Conservation (phyloP, 148 eudicot species). For the Amaranthus palmeri region DNA sequence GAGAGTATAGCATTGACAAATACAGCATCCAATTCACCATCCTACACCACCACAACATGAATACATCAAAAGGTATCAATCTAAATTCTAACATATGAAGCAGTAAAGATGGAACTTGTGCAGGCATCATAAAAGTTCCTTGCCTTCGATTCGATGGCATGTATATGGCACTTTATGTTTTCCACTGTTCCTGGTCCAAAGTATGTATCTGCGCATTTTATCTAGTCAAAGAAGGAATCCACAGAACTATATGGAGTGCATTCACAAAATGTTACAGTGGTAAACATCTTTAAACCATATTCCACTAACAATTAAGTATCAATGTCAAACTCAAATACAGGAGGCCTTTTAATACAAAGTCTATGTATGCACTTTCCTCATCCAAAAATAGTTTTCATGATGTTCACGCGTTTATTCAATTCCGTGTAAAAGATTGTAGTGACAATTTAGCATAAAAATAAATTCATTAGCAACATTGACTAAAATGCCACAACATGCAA, state of each 20-base stretch:
- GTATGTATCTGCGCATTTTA: constrained; percentile 56
- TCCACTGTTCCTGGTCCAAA: constrained; percentile 82
- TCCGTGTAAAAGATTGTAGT: too few species aligned
- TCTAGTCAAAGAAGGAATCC: background rate
- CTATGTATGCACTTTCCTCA: too few species aligned
- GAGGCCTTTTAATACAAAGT: background rate
- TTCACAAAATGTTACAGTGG: background rate
- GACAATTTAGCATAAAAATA: too few species aligned
- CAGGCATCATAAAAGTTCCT: constrained; percentile 21
- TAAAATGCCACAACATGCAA: too few species aligned
- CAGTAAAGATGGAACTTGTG: background rate
- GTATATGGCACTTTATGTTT: constrained; percentile 64
- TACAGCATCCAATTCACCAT: constrained; percentile 75
- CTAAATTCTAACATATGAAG: constrained; percentile 2
- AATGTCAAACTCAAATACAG: background rate
- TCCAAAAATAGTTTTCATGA: too few species aligned
- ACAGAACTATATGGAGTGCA: background rate
- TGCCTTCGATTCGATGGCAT: constrained; percentile 62
- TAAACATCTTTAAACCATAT: background rate
- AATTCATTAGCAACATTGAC: too few species aligned
- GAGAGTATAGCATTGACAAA: constrained; percentile 75
- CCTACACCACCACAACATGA: constrained; percentile 24
- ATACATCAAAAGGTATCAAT: constrained; percentile 9
- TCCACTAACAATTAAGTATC: background rate
- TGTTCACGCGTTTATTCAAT: too few species aligned